These are phyloP conservation scores for Eimeria necatrix DNA, from an alignment of 169 alveolate species.

Conservation along the genomic window DNA sequence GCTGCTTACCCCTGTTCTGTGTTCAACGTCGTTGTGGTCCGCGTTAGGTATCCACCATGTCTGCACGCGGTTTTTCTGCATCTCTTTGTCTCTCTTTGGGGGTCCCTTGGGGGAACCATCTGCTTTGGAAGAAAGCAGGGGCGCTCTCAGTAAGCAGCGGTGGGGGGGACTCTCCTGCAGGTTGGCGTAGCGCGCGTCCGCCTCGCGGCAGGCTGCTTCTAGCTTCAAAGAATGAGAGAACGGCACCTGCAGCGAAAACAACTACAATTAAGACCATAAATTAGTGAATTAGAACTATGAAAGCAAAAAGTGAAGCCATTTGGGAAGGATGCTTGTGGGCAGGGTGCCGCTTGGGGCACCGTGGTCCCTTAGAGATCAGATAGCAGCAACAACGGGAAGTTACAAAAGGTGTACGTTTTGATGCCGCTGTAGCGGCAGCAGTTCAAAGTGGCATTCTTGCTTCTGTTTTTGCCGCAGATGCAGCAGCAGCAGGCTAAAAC, in stretches of 20 bases:
- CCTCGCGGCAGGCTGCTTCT: slow-evolving; percentile 54
- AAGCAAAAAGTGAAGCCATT: background rate
- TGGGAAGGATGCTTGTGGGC: too few relatives aligned
- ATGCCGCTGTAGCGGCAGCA: background rate
- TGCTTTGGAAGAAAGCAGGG: background rate
- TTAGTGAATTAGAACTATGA: background rate
- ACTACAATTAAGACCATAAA: background rate
- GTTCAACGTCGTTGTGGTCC: slow-evolving; percentile 87
- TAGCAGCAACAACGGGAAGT: too few relatives aligned
- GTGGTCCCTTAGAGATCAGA: too few relatives aligned
- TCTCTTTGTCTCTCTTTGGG: background rate
- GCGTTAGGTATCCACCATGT: slow-evolving; percentile 90
- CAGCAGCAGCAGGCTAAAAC: background rate
- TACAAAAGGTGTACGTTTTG: too few relatives aligned
- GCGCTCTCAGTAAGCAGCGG: slow-evolving; percentile 32
- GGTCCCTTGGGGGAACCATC: background rate
- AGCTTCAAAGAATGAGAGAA: slow-evolving; percentile 65
- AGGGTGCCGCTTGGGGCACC: too few relatives aligned
- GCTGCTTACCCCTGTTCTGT: slow-evolving; percentile 75
- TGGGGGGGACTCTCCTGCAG: background rate
- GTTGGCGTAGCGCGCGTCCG: slow-evolving; percentile 42
- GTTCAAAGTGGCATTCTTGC: background rate
- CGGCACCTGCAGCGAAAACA: slow-evolving; percentile 11
- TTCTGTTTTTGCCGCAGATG: background rate
- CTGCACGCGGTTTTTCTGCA: slow-evolving; percentile 79